Base-by-base conservation (phyloP, 2,329 filamentous ascomycete genomes). In the Ilyonectria mors-panacis region DNA sequence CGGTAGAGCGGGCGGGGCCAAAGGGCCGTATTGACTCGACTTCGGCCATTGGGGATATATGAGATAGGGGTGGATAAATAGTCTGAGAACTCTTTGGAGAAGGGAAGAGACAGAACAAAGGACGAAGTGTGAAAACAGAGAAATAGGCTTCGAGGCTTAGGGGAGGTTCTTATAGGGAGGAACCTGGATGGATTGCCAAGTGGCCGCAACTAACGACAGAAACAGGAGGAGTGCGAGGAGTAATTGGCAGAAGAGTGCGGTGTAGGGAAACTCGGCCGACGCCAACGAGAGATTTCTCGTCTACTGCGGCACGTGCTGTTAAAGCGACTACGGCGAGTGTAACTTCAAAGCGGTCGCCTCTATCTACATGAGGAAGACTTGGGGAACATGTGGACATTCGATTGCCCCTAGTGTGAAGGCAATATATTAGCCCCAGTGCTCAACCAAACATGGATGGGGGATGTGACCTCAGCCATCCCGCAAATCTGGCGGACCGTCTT, bases 1-100 rank as follows among this genome's bases (percentile, higher is more conserved):
- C 76, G 1, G 91, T 93, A 28, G 91, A 90, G 59, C 91, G 87
- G 75, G 91, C 91, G 59, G 82, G 79, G 73, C 91, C 91, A 76
- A 87, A 93, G 8, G 91, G 84, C 73, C 86, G 88, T 77, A 93
- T 90, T 75, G 85, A 89, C 76, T 87, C 83, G 65, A 82, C 80
- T 67, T 85, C 81, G 64, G 81, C 71, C 78, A 82, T 81, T 73
- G 71, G 73, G 35, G 35, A 39, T 39, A 39, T 17, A 39, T 39
- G 9, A 39, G 12, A 39, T 39, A 39, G 10, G 9, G 12, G 15
- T 13, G 35, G 35, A 39, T 39, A 15, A 39, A 39, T 17, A 39
- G 35, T 39, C 35, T 39, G 35, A 39, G 35, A 39, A 39, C 35
- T 39, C 35, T 39, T 39, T 39, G 9, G 35, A 39, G 35, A 17